Conservation (phyloP, 2,329 filamentous ascomycete genomes). For the Aurifilum marmelostoma region DNA sequence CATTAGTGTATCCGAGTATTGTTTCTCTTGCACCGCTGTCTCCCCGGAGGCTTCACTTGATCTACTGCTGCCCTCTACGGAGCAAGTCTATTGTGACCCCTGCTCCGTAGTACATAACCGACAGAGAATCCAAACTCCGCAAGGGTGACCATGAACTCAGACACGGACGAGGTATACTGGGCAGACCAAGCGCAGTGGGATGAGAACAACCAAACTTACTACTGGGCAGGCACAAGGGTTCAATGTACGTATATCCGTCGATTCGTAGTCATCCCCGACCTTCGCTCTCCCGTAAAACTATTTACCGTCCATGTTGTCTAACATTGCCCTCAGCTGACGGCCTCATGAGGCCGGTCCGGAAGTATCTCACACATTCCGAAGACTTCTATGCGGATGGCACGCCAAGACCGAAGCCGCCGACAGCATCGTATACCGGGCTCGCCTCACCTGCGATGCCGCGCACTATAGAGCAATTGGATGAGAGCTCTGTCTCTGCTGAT, state of each 20-base stretch:
- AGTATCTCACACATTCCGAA: background rate
- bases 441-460: background rate
- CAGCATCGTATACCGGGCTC: background rate
- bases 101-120: background rate
- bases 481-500: background rate
- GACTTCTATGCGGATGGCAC: background rate
- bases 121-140: background rate
- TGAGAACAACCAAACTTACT: background rate
- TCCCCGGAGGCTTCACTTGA: too few species aligned
- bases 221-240: background rate
- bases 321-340: background rate
- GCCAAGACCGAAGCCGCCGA: background rate
- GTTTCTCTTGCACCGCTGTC: background rate
- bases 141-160: background rate
- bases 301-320: background rate
- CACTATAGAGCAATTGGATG: background rate
- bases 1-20: background rate
- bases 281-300: background rate
- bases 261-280: background rate
- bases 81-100: background rate
- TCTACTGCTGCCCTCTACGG: background rate
- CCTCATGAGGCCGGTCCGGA: background rate
- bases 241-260: background rate
- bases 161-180: background rate
- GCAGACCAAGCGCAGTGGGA: background rate